A percentile compares a stretch with the other conserved stretches of the same genome.
Conservation (phyloP, 2,329 filamentous ascomycete genomes). For the Cercospora brassicicola region DNA sequence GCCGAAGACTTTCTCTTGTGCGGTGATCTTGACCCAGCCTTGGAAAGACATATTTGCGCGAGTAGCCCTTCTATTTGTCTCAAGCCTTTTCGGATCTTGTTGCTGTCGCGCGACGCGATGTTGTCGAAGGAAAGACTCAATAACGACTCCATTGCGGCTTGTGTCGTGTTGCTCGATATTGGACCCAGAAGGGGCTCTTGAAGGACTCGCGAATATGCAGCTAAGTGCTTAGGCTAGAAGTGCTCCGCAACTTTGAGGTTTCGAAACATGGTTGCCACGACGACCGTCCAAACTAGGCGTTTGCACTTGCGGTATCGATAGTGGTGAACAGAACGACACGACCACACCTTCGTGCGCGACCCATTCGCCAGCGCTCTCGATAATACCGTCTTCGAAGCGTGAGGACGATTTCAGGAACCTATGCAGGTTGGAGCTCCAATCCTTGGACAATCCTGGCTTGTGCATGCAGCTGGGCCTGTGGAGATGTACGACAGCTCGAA, state of each 20-base stretch:
- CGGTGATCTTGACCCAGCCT: conserved; percentile 36
- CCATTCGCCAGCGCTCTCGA: background rate
- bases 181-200: conserved; percentile 15
- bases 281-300: background rate
- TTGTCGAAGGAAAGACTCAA: conserved; percentile 94
- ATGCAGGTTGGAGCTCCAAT: background rate
- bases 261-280: conserved; percentile 1
- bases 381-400: background rate
- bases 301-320: background rate
- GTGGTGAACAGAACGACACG: background rate
- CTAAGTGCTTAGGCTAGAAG: conserved; percentile 15
- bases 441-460: background rate
- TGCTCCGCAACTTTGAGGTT: conserved; percentile 8
- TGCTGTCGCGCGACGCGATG: conserved; percentile 84
- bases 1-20: conserved; percentile 44
- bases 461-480: background rate
- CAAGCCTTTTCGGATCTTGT: conserved; percentile 89
- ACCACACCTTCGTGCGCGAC: background rate
- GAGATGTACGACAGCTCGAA: background rate
- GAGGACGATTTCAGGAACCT: background rate
- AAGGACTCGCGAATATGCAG: conserved; percentile 22
- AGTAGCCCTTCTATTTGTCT: conserved; percentile 91
- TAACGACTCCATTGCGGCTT: conserved; percentile 75
- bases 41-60: conserved; percentile 86
- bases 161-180: conserved; percentile 11